Evolutionary conservation across 129 eudicot genomes (phyloP).

Genomic region (Scalesia atractyloides): DNA sequence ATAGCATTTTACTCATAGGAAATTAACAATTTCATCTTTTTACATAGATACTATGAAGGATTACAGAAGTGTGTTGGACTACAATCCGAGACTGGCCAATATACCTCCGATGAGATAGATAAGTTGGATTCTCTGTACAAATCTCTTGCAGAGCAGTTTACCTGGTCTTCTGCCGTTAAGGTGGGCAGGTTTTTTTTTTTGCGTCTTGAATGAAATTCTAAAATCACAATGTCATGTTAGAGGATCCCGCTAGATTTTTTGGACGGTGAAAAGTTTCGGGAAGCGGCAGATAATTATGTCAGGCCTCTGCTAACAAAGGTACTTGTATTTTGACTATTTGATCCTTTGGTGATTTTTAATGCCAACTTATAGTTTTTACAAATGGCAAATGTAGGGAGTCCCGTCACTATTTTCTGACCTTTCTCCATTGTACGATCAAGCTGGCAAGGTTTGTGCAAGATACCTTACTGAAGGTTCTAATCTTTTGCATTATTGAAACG

Average conservation of each 20-base stretch:
- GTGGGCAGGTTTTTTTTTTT: conserved; percentile 35
- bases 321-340: neutral
- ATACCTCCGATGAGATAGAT: conserved; percentile 69
- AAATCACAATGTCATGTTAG: conserved; percentile 40
- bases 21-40: neutral
- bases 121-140: conserved; percentile 72
- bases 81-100: conserved; percentile 51
- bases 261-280: conserved; percentile 64
- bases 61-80: conserved; percentile 83
- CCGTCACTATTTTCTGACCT: conserved; percentile 97
- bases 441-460: conserved; percentile 81
- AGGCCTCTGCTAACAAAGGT: conserved; percentile 88
- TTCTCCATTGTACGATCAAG: conserved; percentile 89
- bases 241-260: conserved; percentile 96
- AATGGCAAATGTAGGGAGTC: conserved; percentile 64
- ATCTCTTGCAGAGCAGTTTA: conserved; percentile 79
- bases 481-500: conserved; percentile 10
- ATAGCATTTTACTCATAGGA: no score
- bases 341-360: conserved; percentile 7
- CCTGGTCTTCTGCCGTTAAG: conserved; percentile 98
- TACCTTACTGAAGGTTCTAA: conserved; percentile 14
- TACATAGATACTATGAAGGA: conserved; percentile 86
- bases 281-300: conserved; percentile 76
- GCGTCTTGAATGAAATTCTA: conserved; percentile 2
- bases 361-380: conserved; percentile 24